phyloP scores from a whole-genome alignment of 768 basidiomycete genomes.

The Auricularia auricula-judae region DNA sequence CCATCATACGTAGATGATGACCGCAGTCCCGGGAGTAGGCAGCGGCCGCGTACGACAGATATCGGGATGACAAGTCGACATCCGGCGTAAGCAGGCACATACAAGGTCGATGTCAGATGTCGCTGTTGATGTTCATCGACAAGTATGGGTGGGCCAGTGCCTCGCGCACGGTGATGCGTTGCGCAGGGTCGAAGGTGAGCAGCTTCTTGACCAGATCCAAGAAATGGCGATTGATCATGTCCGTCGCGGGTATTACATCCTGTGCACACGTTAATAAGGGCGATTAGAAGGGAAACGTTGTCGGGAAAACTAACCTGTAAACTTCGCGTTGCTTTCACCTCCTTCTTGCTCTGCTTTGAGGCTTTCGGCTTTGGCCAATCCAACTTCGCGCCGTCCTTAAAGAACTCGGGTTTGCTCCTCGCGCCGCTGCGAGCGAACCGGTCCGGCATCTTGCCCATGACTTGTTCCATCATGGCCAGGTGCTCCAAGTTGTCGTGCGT shows the following conservation, averaged over 20 bases:
- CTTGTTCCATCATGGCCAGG: conserved; percentile 99
- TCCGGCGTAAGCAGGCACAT: not conserved
- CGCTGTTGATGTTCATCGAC: conserved; percentile 16
- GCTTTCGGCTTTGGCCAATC: conserved; percentile 90
- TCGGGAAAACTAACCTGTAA: conserved; percentile 39
- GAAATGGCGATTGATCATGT: conserved; percentile 68
- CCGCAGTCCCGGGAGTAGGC: not conserved
- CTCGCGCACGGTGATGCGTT: conserved; percentile 78
- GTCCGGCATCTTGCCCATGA: conserved; percentile 96
- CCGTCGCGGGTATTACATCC: conserved; percentile 78
- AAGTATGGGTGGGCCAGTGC: conserved; percentile 88
- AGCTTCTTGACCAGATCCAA: conserved; percentile 79
- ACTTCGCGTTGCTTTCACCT: conserved; percentile 75
- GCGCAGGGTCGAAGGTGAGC: conserved; percentile 80
- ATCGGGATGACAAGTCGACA: too few species aligned
- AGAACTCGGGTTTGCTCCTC: conserved; percentile 83
- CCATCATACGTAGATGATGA: not conserved
- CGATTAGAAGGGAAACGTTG: not conserved
- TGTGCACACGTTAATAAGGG: conserved; percentile 16
- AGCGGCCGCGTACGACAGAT: not conserved
- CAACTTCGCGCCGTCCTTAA: conserved; percentile 65
- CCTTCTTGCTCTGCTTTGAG: conserved; percentile 84
- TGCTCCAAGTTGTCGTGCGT: conserved; percentile 99
- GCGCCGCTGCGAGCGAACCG: conserved; percentile 67
- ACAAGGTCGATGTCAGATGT: not conserved